phyloP scores from a whole-genome alignment of 1,284 basidiomycete species.

The Ganoderma resinaceum region DNA sequence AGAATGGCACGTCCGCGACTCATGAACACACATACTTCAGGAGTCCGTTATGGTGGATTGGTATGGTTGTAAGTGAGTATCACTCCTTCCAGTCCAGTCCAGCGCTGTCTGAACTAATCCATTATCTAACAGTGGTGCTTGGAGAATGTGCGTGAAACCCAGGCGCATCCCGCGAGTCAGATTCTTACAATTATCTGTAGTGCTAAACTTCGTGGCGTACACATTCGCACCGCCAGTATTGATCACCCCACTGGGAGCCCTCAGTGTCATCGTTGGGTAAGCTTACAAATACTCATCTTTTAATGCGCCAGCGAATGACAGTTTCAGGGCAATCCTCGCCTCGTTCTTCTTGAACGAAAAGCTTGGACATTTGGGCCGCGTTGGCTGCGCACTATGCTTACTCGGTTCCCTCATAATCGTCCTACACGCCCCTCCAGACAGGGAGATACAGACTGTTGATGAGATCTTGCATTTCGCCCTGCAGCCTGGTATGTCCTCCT shows the following conservation, averaged over 20 bases:
- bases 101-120: slow-evolving; percentile 7
- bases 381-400: slow-evolving; percentile 93
- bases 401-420: slow-evolving; percentile 96
- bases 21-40: slow-evolving; percentile 87
- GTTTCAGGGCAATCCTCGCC: slow-evolving; percentile 84
- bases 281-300: slow-evolving; percentile 37
- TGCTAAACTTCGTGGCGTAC: slow-evolving; percentile 99
- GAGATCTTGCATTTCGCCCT: slow-evolving; percentile 92
- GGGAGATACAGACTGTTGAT: slow-evolving; percentile 92
- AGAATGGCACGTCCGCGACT: slow-evolving; percentile 54
- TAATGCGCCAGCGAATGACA: not conserved
- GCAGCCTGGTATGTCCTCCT: slow-evolving; percentile 74
- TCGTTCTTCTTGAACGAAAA: slow-evolving; percentile 94
- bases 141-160: slow-evolving; percentile 75
- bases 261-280: slow-evolving; percentile 95
- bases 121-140: slow-evolving; percentile 69
- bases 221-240: slow-evolving; percentile 98
- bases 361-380: slow-evolving; percentile 90
- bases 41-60: slow-evolving; percentile 98
- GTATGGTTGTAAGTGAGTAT: slow-evolving; percentile 89
- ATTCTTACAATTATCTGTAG: slow-evolving; percentile 48
- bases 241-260: slow-evolving; percentile 94
- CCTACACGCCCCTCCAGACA: slow-evolving; percentile 97
- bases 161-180: not conserved
- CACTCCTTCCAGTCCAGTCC: not conserved